Evolutionary conservation across 2,329 filamentous ascomycete species (phyloP), one percentile per base, ranked within the genome.

Genomic region (Cercospora sesami): DNA sequence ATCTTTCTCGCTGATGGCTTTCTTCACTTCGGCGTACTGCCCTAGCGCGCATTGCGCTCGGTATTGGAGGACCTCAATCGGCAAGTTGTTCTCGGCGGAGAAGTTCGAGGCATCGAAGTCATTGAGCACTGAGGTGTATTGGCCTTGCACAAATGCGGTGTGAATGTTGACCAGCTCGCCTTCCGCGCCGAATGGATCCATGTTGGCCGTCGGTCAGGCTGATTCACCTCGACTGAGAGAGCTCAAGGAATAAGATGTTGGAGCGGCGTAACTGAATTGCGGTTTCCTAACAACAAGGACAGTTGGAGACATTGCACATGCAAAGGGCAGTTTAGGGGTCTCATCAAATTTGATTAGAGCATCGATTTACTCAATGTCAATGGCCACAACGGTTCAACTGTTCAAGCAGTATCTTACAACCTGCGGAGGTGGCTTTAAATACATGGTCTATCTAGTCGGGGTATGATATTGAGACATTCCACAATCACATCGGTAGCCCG

Each of bases 21-120:
- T 84, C 65, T 93, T 81, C 9, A 95, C 93, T 71, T 90, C 86
- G 71, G 89, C 84, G 69, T 90, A 87, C 77, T 96, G 89, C 64
- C 93, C 92, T 7, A 94, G 86, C 62, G 93, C 93, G 76, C 97
- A 88, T 78, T 90, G 90, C 53, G 94, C 89, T 78, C 95, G 92
- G 71, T 94, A 88, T 78, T 90, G 86, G 65, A 98, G 87, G 55
- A 97, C 83, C 67, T 89, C 89, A 48, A 92, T 91, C 51, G 92
- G 88, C 14, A 93, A 85, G 58, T 85, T 85, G 82, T 97, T 97
- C 75, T 91, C 88, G 71, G 89, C 74, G 55, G 92, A 95, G 77
- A 98, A 90, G 68, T 89, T 85, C 5, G 90, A 89, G 53, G 89
- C 90, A 80, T 96, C 91, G 82, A 93, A 96, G 82, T 95, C 90